Base-by-base conservation (phyloP, 1,139 yeast species). In the Suhomyces chickasaworum region DNA sequence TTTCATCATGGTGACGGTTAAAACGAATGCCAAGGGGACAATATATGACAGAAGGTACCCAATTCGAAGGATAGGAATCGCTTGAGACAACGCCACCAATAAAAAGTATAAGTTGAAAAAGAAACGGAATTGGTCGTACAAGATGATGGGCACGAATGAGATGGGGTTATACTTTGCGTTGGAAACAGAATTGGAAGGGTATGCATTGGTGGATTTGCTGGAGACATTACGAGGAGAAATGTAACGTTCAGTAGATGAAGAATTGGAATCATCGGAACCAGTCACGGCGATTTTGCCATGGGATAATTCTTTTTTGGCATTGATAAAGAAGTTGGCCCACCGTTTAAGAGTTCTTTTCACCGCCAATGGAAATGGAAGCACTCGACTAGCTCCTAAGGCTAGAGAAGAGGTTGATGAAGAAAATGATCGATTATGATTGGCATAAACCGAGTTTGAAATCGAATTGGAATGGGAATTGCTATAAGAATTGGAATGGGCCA, bases 121-220 rank as follows among this genome's bases (percentile, higher is more conserved):
- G 65, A 93, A 93, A 68, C 90, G 90, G 81, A 95, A 95, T 71
- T 95, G 99, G 64, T 93, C 97, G 64, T 87, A 95, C 36, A 95
- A 75, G 46, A 93, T 84, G 37, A 89, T 75, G 4, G 99, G 99
- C 10, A 95, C 70, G 60, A 95, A 95, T 2, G 97, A 84, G 36
- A 89, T 65, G 3, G 95, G 89, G 58, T 89, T 88, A 68, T 95
- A 95, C 66, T 91, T 93, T 23, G 99, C 98, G 65, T 95, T 95
- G 39, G 96, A 89, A 9, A 95, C 80, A 16, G 95, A 89, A 62
- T 93, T 93, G 13, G 90, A 70, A 2, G 96, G 85, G 60, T 75
- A 87, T 17, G 55, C 56, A 36, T 58, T 56, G 45, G 52, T 55
- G 7, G 55, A 49, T 20, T 53, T 47, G 17, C 55, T 39, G 10